These are phyloP conservation scores for Polygonum maritimum DNA, from an alignment of 148 eudicot genomes.

Conservation along the genomic window DNA sequence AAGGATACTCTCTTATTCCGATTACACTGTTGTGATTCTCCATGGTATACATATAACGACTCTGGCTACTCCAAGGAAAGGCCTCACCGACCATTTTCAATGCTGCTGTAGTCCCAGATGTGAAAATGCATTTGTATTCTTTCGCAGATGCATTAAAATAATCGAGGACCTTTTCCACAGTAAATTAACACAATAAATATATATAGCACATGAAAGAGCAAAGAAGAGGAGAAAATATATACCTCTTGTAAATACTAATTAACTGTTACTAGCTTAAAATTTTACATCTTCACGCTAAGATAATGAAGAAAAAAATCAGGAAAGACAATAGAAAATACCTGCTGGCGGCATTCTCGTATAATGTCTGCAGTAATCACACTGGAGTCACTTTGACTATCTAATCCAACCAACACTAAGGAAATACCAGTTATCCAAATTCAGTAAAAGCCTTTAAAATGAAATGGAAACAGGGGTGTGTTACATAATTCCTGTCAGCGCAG, in stretches of 20 bases:
- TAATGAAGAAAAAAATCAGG: background rate
- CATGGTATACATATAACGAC: conserved; percentile 80
- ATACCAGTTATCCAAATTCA: background rate
- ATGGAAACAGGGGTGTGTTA: background rate
- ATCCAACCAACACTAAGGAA: conserved; percentile 3
- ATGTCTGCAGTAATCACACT: conserved; percentile 60
- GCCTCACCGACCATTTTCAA: conserved; percentile 88
- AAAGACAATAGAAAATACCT: conserved; percentile 31
- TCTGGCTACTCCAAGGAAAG: conserved; percentile 86
- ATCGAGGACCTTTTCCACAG: conserved; percentile 58
- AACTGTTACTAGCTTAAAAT: background rate
- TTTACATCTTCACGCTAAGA: background rate
- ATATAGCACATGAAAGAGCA: background rate
- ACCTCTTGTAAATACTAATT: background rate
- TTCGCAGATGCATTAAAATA: conserved; percentile 80
- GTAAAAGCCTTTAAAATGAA: background rate
- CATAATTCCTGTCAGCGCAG: background rate
- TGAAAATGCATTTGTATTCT: conserved; percentile 87
- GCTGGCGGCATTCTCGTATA: conserved; percentile 67
- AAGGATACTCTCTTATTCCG: conserved; percentile 98
- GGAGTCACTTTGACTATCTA: conserved; percentile 85
- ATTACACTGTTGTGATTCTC: conserved; percentile 97
- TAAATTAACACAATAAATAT: background rate
- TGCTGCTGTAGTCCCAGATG: conserved; percentile 95
- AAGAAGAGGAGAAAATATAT: background rate